Conservation (phyloP, 2,329 filamentous ascomycete genomes). For the Paracorniculantispora psalliotae region DNA sequence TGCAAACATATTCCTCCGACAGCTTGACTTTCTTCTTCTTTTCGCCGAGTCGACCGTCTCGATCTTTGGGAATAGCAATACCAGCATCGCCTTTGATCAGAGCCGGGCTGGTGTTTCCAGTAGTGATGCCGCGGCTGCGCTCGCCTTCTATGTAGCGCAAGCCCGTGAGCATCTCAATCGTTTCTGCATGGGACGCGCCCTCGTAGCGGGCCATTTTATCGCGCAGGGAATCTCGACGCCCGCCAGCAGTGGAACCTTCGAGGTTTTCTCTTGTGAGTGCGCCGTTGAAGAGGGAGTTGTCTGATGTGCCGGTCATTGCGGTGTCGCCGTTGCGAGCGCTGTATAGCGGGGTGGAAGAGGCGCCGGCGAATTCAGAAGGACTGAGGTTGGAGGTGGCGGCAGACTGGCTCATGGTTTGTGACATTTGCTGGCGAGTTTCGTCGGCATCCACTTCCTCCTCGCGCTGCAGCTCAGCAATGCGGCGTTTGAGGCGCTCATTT, state of each 20-base stretch:
- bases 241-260: constrained; percentile 63
- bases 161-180: constrained; percentile 90
- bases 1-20: constrained; percentile 87
- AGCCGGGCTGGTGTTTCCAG: constrained; percentile 73
- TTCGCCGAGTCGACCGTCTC: constrained; percentile 65
- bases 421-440: constrained; percentile 54
- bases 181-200: constrained; percentile 70
- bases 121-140: constrained; percentile 80
- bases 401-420: constrained; percentile 51
- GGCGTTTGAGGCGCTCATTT: constrained; percentile 78
- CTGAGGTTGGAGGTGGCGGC: constrained; percentile 45
- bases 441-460: constrained; percentile 81
- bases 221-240: constrained; percentile 67
- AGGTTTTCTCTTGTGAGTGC: constrained; percentile 76
- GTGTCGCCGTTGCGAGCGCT: constrained; percentile 32
- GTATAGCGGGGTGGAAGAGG: constrained; percentile 28
- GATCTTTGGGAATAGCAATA: constrained; percentile 76
- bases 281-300: constrained; percentile 58
- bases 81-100: constrained; percentile 82
- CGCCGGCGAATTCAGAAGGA: constrained; percentile 40
- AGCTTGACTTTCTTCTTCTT: constrained; percentile 85
- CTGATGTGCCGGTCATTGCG: constrained; percentile 48
- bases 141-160: constrained; percentile 85
- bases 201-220: constrained; percentile 85
- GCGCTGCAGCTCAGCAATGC: constrained; percentile 76